Base-by-base conservation (phyloP, 1,139 yeast genomes). In the Meyerozyma carpophila region DNA sequence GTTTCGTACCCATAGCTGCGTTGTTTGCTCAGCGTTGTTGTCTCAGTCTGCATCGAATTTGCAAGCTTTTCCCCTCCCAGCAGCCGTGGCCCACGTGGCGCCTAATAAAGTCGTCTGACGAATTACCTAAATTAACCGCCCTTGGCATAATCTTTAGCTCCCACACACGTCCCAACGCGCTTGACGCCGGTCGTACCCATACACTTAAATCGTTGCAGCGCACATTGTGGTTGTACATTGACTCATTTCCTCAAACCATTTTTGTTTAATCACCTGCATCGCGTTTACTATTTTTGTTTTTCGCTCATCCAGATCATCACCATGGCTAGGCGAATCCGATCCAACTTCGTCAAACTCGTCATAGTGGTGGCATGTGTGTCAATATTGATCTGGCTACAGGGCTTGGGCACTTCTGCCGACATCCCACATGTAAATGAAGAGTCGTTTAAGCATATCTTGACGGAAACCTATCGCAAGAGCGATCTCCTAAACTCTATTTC, bases 241-340 rank as follows among this genome's bases (percentile, higher is more conserved):
- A 21, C 24, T 21, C 24, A 5, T 21, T 21, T 21, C 8, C 24
- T 21, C 24, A 8, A 21, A 78, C 7, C 29, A 27, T 11, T 27
- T 27, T 27, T 27, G 2, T 27, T 27, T 10, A 11, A 10, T 7
- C 5, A 4, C 11, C 13, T n/a, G 29, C 11, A 27, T 27, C 11
- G 13, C 13, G 4, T 27, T 27, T 27, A n/a, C 13, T 27, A n/a
- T 27, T 4, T 27, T 11, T 27, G 13, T 11, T 27, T 5, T 7
- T n/a, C 13, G 13, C 11, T 27, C 11, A 4, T n/a, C 2, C 6
- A 27, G 5, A 27, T 16, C 29, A n/a, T 27, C 13, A 32, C 14
- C 36, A 34, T 34, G 37, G 13, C n/a, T 4, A 34, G 37, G 16
- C 37, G 37, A 21, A 18, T 13, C 7, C 25, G 37, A 10, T 20